These are phyloP conservation scores for Striga asiatica DNA, from an alignment of 257 asterid genomes.

Conservation along the genomic window DNA sequence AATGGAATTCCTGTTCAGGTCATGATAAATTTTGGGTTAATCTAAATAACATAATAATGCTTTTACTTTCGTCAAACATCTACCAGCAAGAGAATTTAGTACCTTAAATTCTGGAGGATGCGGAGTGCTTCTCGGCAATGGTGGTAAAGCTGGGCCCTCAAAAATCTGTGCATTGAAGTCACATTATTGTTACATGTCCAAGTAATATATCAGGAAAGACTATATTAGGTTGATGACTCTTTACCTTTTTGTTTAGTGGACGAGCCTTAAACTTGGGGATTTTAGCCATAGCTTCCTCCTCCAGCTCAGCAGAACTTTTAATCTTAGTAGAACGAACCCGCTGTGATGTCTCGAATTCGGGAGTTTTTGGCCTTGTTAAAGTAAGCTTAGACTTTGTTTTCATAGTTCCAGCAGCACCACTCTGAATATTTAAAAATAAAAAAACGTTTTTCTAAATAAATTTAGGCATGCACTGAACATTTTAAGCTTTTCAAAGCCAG, in stretches of 20 bases:
- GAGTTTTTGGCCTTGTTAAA: conserved; percentile 85
- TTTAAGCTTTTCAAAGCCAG: not conserved
- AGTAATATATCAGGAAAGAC: not conserved
- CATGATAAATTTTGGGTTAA: conserved; percentile 1
- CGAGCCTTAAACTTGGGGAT: conserved; percentile 87
- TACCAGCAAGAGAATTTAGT: conserved; percentile 4
- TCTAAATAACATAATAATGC: not conserved
- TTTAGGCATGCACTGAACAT: not conserved
- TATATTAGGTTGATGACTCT: not conserved
- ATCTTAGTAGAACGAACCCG: conserved; percentile 57
- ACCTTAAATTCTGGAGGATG: conserved; percentile 87
- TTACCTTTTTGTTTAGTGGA: conserved; percentile 76
- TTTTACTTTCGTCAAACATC: not conserved
- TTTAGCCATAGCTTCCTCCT: conserved; percentile 93
- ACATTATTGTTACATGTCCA: not conserved
- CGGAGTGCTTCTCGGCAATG: conserved; percentile 60
- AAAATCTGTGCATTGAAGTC: conserved; percentile 37
- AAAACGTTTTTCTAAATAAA: not conserved
- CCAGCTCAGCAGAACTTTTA: conserved; percentile 78
- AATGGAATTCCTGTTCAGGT: conserved; percentile 67
- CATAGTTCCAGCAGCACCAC: conserved; percentile 22
- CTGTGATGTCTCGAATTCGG: conserved; percentile 82
- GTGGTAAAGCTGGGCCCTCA: conserved; percentile 50
- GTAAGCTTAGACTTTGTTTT: conserved; percentile 62
- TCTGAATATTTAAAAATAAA: conserved; percentile 24